Conservation (phyloP, 2,329 filamentous ascomycete genomes). For the Fusarium anthophilum region DNA sequence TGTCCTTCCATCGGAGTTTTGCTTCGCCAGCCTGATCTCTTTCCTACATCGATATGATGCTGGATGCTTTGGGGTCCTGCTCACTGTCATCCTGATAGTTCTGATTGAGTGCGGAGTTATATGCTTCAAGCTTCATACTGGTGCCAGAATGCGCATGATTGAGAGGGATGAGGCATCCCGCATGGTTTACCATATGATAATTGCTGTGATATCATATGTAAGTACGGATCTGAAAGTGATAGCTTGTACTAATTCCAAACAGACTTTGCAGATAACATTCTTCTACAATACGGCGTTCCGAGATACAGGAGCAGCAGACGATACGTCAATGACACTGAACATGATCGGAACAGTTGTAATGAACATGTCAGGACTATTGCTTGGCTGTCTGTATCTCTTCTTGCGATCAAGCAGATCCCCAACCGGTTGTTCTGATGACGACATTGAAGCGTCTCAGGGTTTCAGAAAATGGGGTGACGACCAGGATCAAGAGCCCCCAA, state of each 20-base stretch:
- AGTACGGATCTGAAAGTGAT: constrained; percentile 40
- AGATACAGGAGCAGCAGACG: constrained; percentile 47
- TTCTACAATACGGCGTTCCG: constrained; percentile 66
- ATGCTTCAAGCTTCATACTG: constrained; percentile 65
- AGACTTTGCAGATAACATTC: constrained; percentile 70
- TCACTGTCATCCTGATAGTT: constrained; percentile 60
- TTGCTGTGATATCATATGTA: constrained; percentile 68
- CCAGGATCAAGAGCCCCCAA: constrained; percentile 22
- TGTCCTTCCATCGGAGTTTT: constrained; percentile 65
- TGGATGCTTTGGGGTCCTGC: constrained; percentile 64
- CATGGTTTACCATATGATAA: constrained; percentile 73
- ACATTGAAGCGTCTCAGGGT: constrained; percentile 7
- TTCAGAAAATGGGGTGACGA: constrained; percentile 30
- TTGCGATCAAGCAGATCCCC: constrained; percentile 70
- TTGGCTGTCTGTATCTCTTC: constrained; percentile 72
- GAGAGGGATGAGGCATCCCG: constrained; percentile 72
- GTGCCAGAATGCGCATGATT: constrained; percentile 62
- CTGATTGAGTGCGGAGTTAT: constrained; percentile 62
- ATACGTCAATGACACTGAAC: constrained; percentile 59
- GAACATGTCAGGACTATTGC: constrained; percentile 72
- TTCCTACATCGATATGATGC: constrained; percentile 70
- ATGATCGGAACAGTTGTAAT: constrained; percentile 73
- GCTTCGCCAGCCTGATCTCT: constrained; percentile 75
- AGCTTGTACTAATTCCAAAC: constrained; percentile 45
- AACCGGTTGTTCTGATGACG: constrained; percentile 57